Percentiles rank a stretch among this genome's conserved stretches.
phyloP scores from a whole-genome alignment of 176 grass and related monocot genomes.

The Coix lacrymajobi region DNA sequence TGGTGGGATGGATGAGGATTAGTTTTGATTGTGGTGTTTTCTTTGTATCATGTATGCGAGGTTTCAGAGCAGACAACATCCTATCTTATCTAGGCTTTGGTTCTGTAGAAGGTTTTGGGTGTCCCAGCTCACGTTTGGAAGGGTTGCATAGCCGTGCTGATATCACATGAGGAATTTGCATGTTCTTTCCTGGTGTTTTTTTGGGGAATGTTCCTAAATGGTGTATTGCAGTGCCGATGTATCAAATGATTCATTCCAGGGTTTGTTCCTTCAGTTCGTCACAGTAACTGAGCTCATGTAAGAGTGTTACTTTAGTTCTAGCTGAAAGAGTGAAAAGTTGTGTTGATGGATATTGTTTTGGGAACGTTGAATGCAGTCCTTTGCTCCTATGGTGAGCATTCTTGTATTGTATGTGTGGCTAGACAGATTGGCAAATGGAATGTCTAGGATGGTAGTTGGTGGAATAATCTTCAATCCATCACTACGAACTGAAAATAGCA shows the following conservation, averaged over 20 bases:
- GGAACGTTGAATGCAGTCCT: neutral
- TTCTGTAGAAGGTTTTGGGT: conserved; percentile 32
- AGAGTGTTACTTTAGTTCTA: neutral
- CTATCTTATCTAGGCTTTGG: conserved; percentile 21
- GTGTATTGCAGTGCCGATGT: neutral
- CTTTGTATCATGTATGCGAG: neutral
- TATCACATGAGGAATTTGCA: neutral
- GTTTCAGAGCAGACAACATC: neutral
- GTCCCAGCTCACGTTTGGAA: neutral
- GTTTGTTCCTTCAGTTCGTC: neutral
- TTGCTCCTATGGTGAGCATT: neutral
- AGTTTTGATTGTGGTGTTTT: conserved; percentile 20
- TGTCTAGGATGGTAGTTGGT: neutral
- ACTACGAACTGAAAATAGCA: neutral
- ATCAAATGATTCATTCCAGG: conserved; percentile 2
- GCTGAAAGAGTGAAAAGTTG: neutral
- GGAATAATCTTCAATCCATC: neutral
- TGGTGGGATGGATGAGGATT: conserved; percentile 80
- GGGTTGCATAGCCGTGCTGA: neutral
- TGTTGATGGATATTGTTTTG: neutral
- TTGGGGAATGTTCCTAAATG: too few species aligned
- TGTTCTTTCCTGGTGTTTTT: neutral
- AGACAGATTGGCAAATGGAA: neutral
- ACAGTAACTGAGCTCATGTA: neutral
- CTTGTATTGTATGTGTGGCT: neutral